These are phyloP conservation scores for Chytridium lagenaria DNA, from an alignment of 371 early-diverging fungal species.

Conservation along the genomic window DNA sequence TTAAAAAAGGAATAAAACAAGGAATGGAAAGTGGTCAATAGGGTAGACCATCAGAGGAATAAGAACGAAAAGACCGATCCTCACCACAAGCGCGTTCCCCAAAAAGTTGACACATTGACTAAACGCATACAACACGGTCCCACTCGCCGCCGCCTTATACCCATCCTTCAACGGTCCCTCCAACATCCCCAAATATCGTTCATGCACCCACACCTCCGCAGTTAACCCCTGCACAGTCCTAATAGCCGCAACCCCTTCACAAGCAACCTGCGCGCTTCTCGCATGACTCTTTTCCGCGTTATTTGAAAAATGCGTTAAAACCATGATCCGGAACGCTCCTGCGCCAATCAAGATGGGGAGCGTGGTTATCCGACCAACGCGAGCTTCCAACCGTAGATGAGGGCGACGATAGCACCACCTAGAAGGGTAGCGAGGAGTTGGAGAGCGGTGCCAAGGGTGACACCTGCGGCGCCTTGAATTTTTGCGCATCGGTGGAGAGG, in stretches of 20 bases:
- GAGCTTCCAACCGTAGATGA: slow-evolving; percentile 46
- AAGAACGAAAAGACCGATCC: too few species aligned
- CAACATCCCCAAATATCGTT: slow-evolving; percentile 34
- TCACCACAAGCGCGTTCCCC: slow-evolving; percentile 48
- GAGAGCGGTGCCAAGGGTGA: slow-evolving; percentile 36
- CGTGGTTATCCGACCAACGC: slow-evolving; percentile 36
- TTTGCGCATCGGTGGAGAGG: slow-evolving; percentile 78
- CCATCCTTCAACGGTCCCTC: slow-evolving; percentile 37
- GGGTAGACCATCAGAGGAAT: too few species aligned
- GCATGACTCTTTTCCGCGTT: slow-evolving; percentile 25
- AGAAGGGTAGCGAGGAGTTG: slow-evolving; percentile 20
- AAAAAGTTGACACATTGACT: slow-evolving; percentile 40
- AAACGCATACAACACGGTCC: slow-evolving; percentile 35
- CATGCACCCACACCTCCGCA: slow-evolving; percentile 31
- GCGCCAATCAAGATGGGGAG: slow-evolving; percentile 39
- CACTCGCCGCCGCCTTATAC: slow-evolving; percentile 28
- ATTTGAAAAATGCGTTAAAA: slow-evolving; percentile 26
- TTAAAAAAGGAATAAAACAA: too few species aligned
- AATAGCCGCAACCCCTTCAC: slow-evolving; percentile 85
- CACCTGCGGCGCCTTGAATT: slow-evolving; percentile 58
- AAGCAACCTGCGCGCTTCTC: slow-evolving; percentile 75
- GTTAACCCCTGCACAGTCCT: slow-evolving; percentile 71
- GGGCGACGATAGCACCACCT: slow-evolving; percentile 46
- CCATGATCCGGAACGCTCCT: slow-evolving; percentile 18
- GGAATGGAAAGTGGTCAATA: too few species aligned